Evolutionary conservation across 106 monocot genomes (phyloP), one percentile per base, ranked within the genome.

Genomic region (Dioscorea zingiberensis): DNA sequence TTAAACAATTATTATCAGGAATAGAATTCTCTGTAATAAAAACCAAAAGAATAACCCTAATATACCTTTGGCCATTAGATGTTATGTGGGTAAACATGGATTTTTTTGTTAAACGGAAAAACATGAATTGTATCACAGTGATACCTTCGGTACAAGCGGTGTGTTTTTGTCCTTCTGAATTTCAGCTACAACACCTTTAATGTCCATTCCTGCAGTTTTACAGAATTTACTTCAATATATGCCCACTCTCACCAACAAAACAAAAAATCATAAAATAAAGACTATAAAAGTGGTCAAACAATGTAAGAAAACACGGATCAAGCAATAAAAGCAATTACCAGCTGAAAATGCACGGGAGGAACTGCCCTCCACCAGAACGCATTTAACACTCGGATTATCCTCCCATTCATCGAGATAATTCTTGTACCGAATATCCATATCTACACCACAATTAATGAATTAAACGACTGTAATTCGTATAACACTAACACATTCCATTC

Each of bases 161-260:
- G 91, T 91, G 38, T 28, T 78, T 65, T 55, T 91, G 67, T 97
- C 88, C 77, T 85, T 91, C 58, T 85, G 82, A 62, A 97, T 91
- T 77, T 91, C 91, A 28, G 85, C 91, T 54, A 77, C 95, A 81
- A 97, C 83, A 78, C 91, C 85, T 83, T 97, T 97, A 75, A 91
- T 97, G 81, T 97, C 95, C 95, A 97, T 97, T 67, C 95, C 95
- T 97, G 87, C 88, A 86, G 69, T 74, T 71, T 24, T 66, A 78
- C 69, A 54, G 72, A 85, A 60, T 70, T 27, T 26, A 48, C 66
- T 58, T 63, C 47, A 80, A 60, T 70, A n/a, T 69, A 78, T 63
- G 49, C 49, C 79, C 64, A 71, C 38, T 38, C 4, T 51, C 19
- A 5, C 51, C 21, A 60, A 48, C 27, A 61, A 29, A 5, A 59